Evolutionary conservation across 768 basidiomycete genomes (phyloP).

Genomic region (Lactarius pseudohatsudake): DNA sequence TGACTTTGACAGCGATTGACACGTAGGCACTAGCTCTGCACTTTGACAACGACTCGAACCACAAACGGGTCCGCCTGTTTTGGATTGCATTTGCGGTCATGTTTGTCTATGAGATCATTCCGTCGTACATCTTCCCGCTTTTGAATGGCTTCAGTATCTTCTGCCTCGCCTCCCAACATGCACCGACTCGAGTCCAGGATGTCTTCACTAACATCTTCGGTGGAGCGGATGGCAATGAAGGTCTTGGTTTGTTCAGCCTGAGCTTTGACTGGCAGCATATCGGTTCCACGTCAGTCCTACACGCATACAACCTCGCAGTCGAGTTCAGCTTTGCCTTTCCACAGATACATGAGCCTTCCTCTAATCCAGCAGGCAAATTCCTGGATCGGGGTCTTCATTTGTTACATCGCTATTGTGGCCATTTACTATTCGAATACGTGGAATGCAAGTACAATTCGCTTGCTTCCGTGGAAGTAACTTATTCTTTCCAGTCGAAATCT

Average conservation of each 20-base stretch:
- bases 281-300: constrained; percentile 39
- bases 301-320: neutral
- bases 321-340: neutral
- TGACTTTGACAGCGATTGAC: constrained; percentile 23
- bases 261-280: constrained; percentile 74
- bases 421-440: constrained; percentile 66
- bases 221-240: constrained; percentile 65
- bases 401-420: constrained; percentile 51
- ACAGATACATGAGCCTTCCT: constrained; percentile 50
- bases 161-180: constrained; percentile 57
- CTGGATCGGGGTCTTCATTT: constrained; percentile 54
- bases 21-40: constrained; percentile 47
- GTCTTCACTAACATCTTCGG: constrained; percentile 66
- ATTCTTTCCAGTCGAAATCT: constrained; percentile 42
- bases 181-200: constrained; percentile 43
- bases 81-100: constrained; percentile 52
- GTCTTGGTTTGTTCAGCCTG: constrained; percentile 57
- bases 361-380: constrained; percentile 60
- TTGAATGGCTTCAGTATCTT: constrained; percentile 60
- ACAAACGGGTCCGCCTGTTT: constrained; percentile 52
- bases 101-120: constrained; percentile 54
- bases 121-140: constrained; percentile 61
- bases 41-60: constrained; percentile 45
- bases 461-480: constrained; percentile 28
- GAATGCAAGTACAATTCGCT: constrained; percentile 44